Percentiles rank a stretch among this genome's conserved stretches.
These are phyloP conservation scores for Neurospora sp. DNA, from an alignment of 495 filamentous ascomycete species.

Conservation along the genomic window DNA sequence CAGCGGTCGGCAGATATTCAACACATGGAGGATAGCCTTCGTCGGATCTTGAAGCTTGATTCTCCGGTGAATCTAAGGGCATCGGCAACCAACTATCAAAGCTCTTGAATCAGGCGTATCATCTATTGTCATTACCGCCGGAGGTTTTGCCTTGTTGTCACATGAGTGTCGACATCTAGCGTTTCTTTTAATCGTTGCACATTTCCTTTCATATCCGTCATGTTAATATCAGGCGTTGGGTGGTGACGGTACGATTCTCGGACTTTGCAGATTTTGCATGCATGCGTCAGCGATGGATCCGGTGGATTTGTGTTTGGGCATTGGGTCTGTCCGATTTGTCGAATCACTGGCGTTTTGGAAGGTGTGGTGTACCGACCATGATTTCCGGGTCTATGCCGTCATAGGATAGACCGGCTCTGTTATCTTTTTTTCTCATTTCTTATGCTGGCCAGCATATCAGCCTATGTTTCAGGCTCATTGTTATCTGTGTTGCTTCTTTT, in stretches of 20 bases:
- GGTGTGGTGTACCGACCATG: background rate
- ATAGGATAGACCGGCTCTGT: background rate
- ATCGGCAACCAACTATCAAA: constrained; percentile 12
- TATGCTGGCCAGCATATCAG: background rate
- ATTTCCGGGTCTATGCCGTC: background rate
- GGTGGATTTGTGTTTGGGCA: background rate
- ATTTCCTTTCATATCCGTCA: background rate
- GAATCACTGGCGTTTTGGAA: constrained; percentile 2
- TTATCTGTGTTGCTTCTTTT: background rate
- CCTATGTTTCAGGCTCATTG: background rate
- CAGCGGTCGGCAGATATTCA: constrained; percentile 23
- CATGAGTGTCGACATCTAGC: background rate
- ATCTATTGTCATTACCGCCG: background rate
- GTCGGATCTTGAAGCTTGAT: constrained; percentile 39
- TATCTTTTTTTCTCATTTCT: background rate
- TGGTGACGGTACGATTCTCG: constrained; percentile 3
- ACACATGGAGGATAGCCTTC: constrained; percentile 39
- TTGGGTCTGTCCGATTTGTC: background rate
- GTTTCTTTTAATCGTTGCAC: background rate
- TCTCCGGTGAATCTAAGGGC: constrained; percentile 7
- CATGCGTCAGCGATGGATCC: background rate
- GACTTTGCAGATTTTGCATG: background rate
- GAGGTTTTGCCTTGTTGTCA: background rate
- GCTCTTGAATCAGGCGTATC: constrained; percentile 7
- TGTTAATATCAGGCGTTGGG: constrained; percentile 5